Evolutionary conservation across 768 basidiomycete genomes (phyloP).

Genomic region (Pleurotus eryngii): DNA sequence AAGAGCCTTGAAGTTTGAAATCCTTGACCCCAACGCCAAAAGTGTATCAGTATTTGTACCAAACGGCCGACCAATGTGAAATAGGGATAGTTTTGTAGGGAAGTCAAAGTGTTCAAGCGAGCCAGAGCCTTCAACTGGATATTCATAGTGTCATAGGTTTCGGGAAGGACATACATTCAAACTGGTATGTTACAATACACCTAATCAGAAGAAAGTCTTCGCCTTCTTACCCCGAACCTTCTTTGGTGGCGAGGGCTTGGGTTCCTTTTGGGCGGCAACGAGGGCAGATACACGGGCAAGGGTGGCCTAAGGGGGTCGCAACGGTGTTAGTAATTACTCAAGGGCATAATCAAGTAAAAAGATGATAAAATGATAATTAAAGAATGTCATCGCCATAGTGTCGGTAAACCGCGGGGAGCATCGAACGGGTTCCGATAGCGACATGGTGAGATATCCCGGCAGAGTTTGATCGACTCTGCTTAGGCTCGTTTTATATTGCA

Average conservation of each 20-base stretch:
- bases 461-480: slow-evolving; percentile 61
- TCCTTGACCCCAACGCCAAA: background rate
- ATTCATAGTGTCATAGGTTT: slow-evolving; percentile 21
- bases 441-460: slow-evolving; percentile 56
- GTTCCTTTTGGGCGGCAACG: slow-evolving; percentile 65
- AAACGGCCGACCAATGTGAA: background rate
- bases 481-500: slow-evolving; percentile 65
- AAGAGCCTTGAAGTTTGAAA: slow-evolving; percentile 33
- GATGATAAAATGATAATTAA: slow-evolving; percentile 14
- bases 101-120: background rate
- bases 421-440: slow-evolving; percentile 78
- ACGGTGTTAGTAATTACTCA: slow-evolving; percentile 25
- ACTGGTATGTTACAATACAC: slow-evolving; percentile 13
- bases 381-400: slow-evolving; percentile 68
- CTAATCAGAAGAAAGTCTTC: slow-evolving; percentile 20
- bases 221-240: slow-evolving; percentile 74
- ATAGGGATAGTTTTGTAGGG: background rate
- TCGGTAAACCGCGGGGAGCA: slow-evolving; percentile 59
- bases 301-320: slow-evolving; percentile 46
- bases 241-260: slow-evolving; percentile 62
- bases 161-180: slow-evolving; percentile 23
- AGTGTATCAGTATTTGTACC: background rate
- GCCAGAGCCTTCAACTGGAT: background rate
- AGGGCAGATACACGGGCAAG: slow-evolving; percentile 78
- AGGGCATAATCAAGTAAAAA: slow-evolving; percentile 13